Evolutionary conservation across 768 basidiomycete species (phyloP).

Genomic region (Trametes cinnabarina): DNA sequence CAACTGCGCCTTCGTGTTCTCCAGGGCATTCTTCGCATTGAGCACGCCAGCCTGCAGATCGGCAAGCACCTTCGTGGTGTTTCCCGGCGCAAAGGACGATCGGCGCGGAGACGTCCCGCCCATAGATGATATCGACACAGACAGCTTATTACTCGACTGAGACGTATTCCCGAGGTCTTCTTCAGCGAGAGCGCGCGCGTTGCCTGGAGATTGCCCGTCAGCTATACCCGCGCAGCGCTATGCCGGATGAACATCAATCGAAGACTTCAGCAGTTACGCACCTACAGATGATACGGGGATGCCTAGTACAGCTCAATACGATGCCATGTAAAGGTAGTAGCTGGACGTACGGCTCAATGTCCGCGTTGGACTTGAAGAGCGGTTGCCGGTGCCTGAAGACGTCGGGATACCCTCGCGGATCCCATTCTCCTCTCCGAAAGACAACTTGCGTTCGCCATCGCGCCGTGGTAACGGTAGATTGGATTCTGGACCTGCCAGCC

Average conservation of each 20-base stretch:
- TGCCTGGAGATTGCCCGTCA: constrained; percentile 48
- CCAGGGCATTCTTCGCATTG: constrained; percentile 75
- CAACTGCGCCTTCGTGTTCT: constrained; percentile 83
- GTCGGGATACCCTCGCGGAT: constrained; percentile 75
- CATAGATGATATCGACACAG: constrained; percentile 36
- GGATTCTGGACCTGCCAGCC: constrained; percentile 75
- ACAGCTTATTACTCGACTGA: constrained; percentile 18
- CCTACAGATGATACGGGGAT: constrained; percentile 64
- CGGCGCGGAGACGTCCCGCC: constrained; percentile 51
- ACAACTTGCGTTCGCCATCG: constrained; percentile 35
- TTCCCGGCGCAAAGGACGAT: constrained; percentile 66
- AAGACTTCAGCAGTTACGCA: constrained; percentile 36
- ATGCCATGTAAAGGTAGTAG: constrained; percentile 14
- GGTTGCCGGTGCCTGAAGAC: constrained; percentile 43
- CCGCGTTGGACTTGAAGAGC: constrained; percentile 69
- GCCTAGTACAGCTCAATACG: constrained; percentile 12
- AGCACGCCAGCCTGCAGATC: constrained; percentile 84
- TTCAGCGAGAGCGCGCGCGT: constrained; percentile 80
- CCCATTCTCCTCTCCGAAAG: constrained; percentile 44
- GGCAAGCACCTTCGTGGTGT: constrained; percentile 84
- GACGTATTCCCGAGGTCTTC: constrained; percentile 52
- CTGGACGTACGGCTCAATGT: constrained; percentile 71
- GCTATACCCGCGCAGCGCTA: constrained; percentile 13
- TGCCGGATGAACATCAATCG: background rate
- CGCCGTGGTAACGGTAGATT: constrained; percentile 67